A percentile compares a stretch with the other conserved stretches of the same genome.
Conservation (phyloP, 805 yeast species). For the Starmerella riodocensis region DNA sequence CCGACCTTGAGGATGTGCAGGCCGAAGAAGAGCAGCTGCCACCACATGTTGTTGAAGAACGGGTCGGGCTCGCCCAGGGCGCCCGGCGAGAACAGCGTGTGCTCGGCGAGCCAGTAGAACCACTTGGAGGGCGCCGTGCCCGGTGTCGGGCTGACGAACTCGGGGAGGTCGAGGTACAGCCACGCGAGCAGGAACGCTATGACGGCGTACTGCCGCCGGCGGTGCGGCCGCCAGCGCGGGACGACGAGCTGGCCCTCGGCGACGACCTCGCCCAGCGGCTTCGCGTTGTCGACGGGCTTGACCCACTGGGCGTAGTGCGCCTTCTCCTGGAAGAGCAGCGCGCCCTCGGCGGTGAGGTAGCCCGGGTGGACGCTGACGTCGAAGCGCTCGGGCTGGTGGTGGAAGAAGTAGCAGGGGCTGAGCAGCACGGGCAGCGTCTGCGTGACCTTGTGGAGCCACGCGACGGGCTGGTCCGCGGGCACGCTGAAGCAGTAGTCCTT, state of each 20-base stretch:
- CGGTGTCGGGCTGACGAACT: conserved; percentile 78
- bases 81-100: conserved; percentile 28
- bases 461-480: conserved; percentile 42
- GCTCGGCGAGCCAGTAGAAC: conserved; percentile 28
- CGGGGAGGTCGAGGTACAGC: conserved; percentile 92
- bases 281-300: conserved; percentile 36
- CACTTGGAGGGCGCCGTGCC: conserved; percentile 68
- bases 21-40: conserved; percentile 60
- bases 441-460: conserved; percentile 49
- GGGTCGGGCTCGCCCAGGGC: conserved; percentile 37
- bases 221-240: conserved; percentile 51
- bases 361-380: conserved; percentile 59
- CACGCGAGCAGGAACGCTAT: conserved; percentile 36
- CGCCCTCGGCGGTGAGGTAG: conserved; percentile 69
- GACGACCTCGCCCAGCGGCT: conserved; percentile 41
- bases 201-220: conserved; percentile 23
- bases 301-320: conserved; percentile 39
- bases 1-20: conserved; percentile 55
- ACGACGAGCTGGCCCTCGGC: conserved; percentile 87
- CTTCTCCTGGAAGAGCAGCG: conserved; percentile 51
- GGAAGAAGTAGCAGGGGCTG: conserved; percentile 67
- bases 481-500: conserved; percentile 83
- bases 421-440: conserved; percentile 55
- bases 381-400: conserved; percentile 51
- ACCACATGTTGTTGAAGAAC: conserved; percentile 34